Evolutionary conservation across 2,329 filamentous ascomycete species (phyloP), one percentile per base, ranked within the genome.

Genomic region (Phaeoacremonium minimum): DNA sequence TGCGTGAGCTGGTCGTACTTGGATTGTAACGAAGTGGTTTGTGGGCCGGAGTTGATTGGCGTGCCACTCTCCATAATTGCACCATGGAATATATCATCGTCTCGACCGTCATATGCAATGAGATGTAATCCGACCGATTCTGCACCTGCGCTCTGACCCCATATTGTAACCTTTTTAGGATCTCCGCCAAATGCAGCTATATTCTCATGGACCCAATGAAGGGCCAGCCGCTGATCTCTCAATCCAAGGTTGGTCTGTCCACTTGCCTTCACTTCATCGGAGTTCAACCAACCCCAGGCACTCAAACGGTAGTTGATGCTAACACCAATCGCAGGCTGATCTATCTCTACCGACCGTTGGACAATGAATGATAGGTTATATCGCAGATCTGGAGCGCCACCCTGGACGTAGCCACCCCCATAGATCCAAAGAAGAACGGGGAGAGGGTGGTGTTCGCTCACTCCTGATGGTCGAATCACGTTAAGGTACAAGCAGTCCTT

Each of bases 401-500:
- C n/a, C n/a, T n/a, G n/a, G n/a, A n/a, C n/a, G n/a, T n/a, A n/a
- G n/a, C n/a, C n/a, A n/a, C n/a, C n/a, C n/a, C n/a, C n/a, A n/a
- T n/a, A n/a, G n/a, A n/a, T n/a, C n/a, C n/a, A n/a, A n/a, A n/a
- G n/a, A n/a, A n/a, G n/a, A n/a, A n/a, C n/a, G n/a, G n/a, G n/a
- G 15, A 57, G 43, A 2, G 28, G 26, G 3, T 53, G 52, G 7
- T 49, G 46, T 18, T 55, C 43, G 7, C 60, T 52, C 5, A 67
- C 58, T 6, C 69, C 67, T 7, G 69, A 56, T 0, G 77, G 75
- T 4, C 78, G 67, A 17, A 83, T 60, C 7, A 84, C 66, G 46
- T 82, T 83, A 42, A 83, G 57, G 31, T 74, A 77, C 4, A 83
- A 62, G 43, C 80, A 83, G 47, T 81, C 73, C 47, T 83, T n/a